Evolutionary conservation across 768 basidiomycete species (phyloP).

Genomic region (Lentinula aciculospora): DNA sequence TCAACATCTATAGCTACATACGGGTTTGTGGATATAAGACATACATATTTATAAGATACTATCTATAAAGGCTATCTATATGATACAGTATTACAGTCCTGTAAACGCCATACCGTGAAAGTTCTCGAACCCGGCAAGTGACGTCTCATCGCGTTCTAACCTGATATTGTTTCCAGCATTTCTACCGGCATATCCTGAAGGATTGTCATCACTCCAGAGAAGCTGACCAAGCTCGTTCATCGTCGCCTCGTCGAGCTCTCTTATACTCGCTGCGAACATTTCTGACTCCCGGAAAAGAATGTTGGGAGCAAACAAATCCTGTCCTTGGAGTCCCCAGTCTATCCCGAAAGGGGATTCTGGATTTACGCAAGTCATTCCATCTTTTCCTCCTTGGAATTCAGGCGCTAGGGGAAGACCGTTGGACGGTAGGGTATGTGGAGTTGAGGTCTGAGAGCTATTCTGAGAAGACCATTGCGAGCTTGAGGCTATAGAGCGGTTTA

Average conservation of each 20-base stretch:
- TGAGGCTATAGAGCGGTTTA: not conserved
- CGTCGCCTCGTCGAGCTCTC: constrained; percentile 3
- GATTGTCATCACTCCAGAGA: constrained; percentile 1
- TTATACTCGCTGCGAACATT: constrained; percentile 5
- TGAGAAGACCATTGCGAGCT: not conserved
- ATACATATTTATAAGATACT: not conserved
- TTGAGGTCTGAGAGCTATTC: not conserved
- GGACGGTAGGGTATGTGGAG: not conserved
- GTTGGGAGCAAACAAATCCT: not conserved
- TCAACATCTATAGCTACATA: too few relatives aligned
- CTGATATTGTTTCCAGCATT: not conserved
- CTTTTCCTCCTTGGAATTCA: not conserved
- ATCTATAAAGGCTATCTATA: not conserved
- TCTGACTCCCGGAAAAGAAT: constrained; percentile 5
- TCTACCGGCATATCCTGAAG: not conserved
- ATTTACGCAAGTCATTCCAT: not conserved
- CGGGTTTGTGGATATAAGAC: not conserved
- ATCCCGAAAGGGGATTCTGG: not conserved
- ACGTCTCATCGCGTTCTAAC: not conserved
- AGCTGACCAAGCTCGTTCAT: constrained; percentile 7
- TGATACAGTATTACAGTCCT: not conserved
- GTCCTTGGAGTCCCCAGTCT: constrained; percentile 5
- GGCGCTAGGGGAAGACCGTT: not conserved
- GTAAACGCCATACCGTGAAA: not conserved
- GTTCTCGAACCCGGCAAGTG: not conserved